Conservation (phyloP, 1,284 basidiomycete genomes). For the Ceratobasidium papillatum region DNA sequence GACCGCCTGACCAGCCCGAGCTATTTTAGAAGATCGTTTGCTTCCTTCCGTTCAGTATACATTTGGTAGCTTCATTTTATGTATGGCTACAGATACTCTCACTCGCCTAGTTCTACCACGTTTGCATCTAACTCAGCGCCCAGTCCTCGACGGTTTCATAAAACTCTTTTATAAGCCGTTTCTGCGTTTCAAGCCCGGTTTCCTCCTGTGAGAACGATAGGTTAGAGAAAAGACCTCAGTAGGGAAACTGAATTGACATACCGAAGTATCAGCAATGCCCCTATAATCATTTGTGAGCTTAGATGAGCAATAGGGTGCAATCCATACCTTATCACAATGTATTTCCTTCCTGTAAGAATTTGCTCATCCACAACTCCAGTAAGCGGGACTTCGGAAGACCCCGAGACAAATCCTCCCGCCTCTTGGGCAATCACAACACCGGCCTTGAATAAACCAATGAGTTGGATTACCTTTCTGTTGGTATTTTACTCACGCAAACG, state of each 20-base stretch:
- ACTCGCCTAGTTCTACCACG: neutral
- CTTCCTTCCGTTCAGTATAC: neutral
- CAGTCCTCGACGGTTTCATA: constrained; percentile 83
- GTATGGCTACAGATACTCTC: neutral
- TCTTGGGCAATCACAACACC: constrained; percentile 94
- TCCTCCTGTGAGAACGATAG: constrained; percentile 59
- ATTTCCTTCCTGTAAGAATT: constrained; percentile 84
- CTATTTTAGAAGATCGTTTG: neutral
- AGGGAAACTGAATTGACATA: constrained; percentile 50
- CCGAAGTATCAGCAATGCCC: constrained; percentile 67
- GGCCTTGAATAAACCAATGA: constrained; percentile 57
- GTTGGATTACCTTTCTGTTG: constrained; percentile 21
- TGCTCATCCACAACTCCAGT: constrained; percentile 66
- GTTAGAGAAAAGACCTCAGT: neutral
- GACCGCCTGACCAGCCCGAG: neutral
- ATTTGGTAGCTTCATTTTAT: neutral
- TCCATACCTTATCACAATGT: constrained; percentile 71
- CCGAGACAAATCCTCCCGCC: constrained; percentile 78
- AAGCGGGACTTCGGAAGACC: constrained; percentile 64
- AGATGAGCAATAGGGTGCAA: neutral
- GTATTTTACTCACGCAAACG: constrained; percentile 68
- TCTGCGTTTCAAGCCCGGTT: constrained; percentile 75
- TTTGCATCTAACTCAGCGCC: constrained; percentile 54
- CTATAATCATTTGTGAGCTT: constrained; percentile 49
- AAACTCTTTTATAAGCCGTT: constrained; percentile 82